Base-by-base conservation (phyloP, 2,329 filamentous ascomycete genomes). In the Thielaviopsis ethacetica region DNA sequence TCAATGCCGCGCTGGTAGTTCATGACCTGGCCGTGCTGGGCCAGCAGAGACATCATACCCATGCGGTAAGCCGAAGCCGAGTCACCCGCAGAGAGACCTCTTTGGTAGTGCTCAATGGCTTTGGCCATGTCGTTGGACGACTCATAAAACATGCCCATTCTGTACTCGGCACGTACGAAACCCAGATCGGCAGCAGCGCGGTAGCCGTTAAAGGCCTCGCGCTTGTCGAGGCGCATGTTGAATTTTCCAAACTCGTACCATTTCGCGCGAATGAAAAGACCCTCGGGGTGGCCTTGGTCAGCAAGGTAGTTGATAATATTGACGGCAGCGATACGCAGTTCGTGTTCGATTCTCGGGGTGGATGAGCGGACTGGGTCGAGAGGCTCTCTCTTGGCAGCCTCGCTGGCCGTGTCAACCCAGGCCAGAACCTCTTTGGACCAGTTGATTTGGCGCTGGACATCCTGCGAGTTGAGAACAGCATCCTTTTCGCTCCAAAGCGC, bases 231-330 rank as follows among this genome's bases (percentile, higher is more conserved):
- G 27, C 90, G 83, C 70, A 85, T 83, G 47, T 89, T 90, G 68
- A 96, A 97, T 68, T 95, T 95, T 65, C 93, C 93, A 76, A 97
- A 98, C 69, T 98, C 93, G 56, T 95, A 77, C 93, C 93, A 98
- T 79, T 95, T 96, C 61, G 90, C 88, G 66, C 84, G 84, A 75
- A 97, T 88, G 69, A 97, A 98, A 64, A 94, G 83, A 24, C 93
- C 93, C 67, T 93, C 90, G 24, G 93, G 93, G 66, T 98, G 93
- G 63, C 85, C 83, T 70, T 98, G 93, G 57, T 91, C 86, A 24
- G 91, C 87, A 41, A 98, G 76, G 69, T 96, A 96, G 59, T 80
- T 81, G 65, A 96, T 86, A 62, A 98, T 93, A 68, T 91, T 96
- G 72, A 95, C 79, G 34, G 93, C 90, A 69, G 98, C 93, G 55